phyloP scores from a whole-genome alignment of 1,284 basidiomycete species.

The Takashimella koratensis region DNA sequence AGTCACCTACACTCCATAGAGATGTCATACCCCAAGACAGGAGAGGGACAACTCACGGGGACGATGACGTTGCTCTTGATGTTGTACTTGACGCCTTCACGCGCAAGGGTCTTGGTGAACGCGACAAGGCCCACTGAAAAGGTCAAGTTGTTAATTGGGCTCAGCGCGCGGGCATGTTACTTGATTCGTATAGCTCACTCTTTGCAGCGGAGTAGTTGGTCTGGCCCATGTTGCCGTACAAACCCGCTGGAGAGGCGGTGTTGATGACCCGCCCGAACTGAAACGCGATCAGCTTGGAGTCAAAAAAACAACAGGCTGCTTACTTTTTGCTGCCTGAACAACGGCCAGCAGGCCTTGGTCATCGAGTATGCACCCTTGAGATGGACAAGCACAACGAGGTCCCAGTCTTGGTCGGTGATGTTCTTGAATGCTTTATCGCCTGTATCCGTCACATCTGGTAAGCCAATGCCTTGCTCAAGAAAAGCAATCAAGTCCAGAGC shows the following conservation, averaged over 20 bases:
- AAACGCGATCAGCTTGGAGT: not conserved
- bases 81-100: constrained; percentile 88
- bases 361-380: constrained; percentile 94
- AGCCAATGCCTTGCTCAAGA: not conserved
- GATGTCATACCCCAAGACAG: not conserved
- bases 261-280: constrained; percentile 85
- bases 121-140: constrained; percentile 73
- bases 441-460: constrained; percentile 1
- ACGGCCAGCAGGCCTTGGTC: constrained; percentile 93
- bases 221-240: constrained; percentile 89
- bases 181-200: constrained; percentile 27
- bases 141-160: not conserved
- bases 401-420: constrained; percentile 83
- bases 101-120: constrained; percentile 88
- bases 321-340: constrained; percentile 85
- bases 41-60: constrained; percentile 61
- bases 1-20: not conserved
- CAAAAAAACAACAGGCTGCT: constrained; percentile 2
- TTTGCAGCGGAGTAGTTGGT: constrained; percentile 67
- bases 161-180: too few species aligned
- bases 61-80: constrained; percentile 86
- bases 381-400: constrained; percentile 83
- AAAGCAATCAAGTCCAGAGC: constrained; percentile 12
- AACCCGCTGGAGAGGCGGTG: constrained; percentile 64
- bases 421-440: constrained; percentile 71